Conservation (phyloP, 345 rosid species). For the Psidium guajava region DNA sequence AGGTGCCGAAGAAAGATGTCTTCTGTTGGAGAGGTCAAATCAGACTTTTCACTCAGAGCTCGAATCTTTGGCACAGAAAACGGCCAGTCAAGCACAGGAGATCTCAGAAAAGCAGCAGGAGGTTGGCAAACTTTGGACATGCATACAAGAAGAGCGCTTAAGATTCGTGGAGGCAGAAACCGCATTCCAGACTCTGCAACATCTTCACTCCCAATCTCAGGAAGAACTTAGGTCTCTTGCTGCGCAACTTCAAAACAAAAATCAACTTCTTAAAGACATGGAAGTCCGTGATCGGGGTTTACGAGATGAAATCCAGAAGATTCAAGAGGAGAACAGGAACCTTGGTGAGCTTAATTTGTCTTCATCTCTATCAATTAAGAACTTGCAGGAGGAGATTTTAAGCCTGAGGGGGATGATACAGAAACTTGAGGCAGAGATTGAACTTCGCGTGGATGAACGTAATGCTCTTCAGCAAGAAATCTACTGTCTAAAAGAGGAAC, state of each 20-base stretch:
- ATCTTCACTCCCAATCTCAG: slow-evolving; percentile 90
- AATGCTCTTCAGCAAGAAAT: slow-evolving; percentile 98
- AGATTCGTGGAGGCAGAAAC: slow-evolving; percentile 94
- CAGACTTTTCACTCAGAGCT: slow-evolving; percentile 60
- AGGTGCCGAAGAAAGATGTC: slow-evolving; percentile 77
- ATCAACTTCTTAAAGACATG: slow-evolving; percentile 52
- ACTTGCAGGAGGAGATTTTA: slow-evolving; percentile 60
- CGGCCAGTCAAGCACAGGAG: slow-evolving; percentile 58
- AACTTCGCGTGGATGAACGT: slow-evolving; percentile 74
- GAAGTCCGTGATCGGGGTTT: slow-evolving; percentile 49
- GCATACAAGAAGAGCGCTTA: slow-evolving; percentile 79
- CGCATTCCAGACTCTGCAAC: slow-evolving; percentile 93
- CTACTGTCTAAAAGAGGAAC: slow-evolving; percentile 89
- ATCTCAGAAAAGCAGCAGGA: slow-evolving; percentile 85
- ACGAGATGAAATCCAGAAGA: slow-evolving; percentile 42
- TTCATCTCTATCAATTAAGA: slow-evolving; percentile 55
- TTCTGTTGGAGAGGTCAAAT: slow-evolving; percentile 62
- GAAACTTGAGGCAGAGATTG: slow-evolving; percentile 91
- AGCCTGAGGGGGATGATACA: slow-evolving; percentile 55
- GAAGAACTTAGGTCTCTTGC: slow-evolving; percentile 79
- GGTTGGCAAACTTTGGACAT: slow-evolving; percentile 72
- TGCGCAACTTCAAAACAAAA: slow-evolving; percentile 46
- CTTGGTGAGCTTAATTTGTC: slow-evolving; percentile 58
- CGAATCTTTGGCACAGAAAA: slow-evolving; percentile 48
- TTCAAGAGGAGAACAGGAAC: slow-evolving; percentile 41